These are phyloP conservation scores for Asterophora parasitica DNA, from an alignment of 768 basidiomycete genomes.

Conservation along the genomic window DNA sequence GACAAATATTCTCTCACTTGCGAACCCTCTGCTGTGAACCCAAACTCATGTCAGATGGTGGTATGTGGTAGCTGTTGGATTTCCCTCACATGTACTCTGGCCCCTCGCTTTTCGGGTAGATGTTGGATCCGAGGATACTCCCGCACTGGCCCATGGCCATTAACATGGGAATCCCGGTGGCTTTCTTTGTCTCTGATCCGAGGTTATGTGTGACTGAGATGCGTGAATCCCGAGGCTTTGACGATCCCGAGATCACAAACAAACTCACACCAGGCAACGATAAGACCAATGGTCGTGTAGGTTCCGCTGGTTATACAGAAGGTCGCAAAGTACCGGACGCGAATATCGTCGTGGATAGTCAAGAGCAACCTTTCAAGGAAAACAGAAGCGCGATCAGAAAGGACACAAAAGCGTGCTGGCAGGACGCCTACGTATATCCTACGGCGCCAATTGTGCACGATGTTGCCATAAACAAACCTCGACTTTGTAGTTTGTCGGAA, in stretches of 20 bases:
- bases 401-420: not conserved
- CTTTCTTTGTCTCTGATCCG: slow-evolving; percentile 74
- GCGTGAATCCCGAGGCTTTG: slow-evolving; percentile 4
- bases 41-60: not conserved
- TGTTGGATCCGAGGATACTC: slow-evolving; percentile 69
- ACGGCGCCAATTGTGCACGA: slow-evolving; percentile 44
- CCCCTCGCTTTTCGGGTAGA: slow-evolving; percentile 60
- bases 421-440: slow-evolving; percentile 55
- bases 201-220: slow-evolving; percentile 62
- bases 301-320: slow-evolving; percentile 77
- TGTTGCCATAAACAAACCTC: slow-evolving; percentile 44
- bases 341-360: slow-evolving; percentile 45
- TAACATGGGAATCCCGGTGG: slow-evolving; percentile 72
- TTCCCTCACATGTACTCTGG: slow-evolving; percentile 58
- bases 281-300: slow-evolving; percentile 69
- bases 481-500: slow-evolving; percentile 64
- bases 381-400: not conserved
- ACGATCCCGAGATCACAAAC: not conserved
- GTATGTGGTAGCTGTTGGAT: not conserved
- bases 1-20: slow-evolving; percentile 29
- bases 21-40: slow-evolving; percentile 51
- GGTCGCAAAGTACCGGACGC: slow-evolving; percentile 71
- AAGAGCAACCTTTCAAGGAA: slow-evolving; percentile 44
- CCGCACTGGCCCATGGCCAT: slow-evolving; percentile 80
- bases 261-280: slow-evolving; percentile 72